phyloP scores from a whole-genome alignment of 257 asterid species.

The Nicotiana tabacum region DNA sequence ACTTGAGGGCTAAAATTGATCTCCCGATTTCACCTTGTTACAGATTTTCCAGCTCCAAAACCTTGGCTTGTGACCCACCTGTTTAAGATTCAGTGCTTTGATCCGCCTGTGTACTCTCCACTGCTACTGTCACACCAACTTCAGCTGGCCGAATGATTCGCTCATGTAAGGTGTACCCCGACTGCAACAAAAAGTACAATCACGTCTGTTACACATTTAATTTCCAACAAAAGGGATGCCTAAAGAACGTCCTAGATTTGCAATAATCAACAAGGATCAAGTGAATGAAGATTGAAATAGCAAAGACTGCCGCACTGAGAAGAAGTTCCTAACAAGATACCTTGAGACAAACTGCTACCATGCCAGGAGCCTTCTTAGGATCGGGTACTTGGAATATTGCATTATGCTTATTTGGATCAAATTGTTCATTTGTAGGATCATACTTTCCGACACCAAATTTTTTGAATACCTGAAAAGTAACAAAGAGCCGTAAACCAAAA shows the following conservation, averaged over 20 bases:
- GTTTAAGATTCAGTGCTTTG: constrained; percentile 23
- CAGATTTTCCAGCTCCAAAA: neutral
- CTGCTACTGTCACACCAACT: constrained; percentile 69
- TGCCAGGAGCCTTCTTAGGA: constrained; percentile 72
- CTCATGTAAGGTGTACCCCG: constrained; percentile 68
- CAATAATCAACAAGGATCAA: neutral
- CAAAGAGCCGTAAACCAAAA: neutral
- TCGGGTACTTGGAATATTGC: constrained; percentile 96
- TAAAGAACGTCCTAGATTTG: neutral
- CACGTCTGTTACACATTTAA: neutral
- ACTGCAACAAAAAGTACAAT: constrained; percentile 29
- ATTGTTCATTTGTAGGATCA: constrained; percentile 66
- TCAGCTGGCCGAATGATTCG: constrained; percentile 86
- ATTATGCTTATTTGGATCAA: constrained; percentile 88
- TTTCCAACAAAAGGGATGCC: neutral
- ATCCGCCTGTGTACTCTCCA: constrained; percentile 28
- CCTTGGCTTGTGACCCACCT: neutral
- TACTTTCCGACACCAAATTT: constrained; percentile 75
- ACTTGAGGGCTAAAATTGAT: neutral
- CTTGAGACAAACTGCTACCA: constrained; percentile 82
- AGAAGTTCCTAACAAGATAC: constrained; percentile 25
- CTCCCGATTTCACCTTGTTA: neutral
- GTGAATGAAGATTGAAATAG: neutral
- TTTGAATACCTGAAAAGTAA: constrained; percentile 54
- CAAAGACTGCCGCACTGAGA: neutral